Conservation (phyloP, 192 early-diverging fungal species). For the Backusella circina region DNA sequence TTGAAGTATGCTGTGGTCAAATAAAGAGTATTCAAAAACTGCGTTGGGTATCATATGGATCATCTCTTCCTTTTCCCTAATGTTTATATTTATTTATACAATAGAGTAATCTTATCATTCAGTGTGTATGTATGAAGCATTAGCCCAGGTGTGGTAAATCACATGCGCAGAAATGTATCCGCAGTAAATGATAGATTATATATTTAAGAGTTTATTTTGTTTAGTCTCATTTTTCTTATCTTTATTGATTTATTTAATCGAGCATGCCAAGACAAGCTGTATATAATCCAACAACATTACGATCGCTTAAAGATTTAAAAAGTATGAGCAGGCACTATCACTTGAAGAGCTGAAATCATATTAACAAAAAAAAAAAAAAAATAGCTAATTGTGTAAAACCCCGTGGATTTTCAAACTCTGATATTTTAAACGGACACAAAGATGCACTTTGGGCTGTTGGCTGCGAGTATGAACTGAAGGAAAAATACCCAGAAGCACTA, state of each 20-base stretch:
- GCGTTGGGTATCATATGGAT: too few relatives aligned
- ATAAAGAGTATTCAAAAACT: too few relatives aligned
- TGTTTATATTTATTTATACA: too few relatives aligned
- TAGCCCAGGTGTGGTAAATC: too few relatives aligned
- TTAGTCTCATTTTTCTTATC: not conserved
- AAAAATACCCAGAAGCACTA: not conserved
- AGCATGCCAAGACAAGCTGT: not conserved
- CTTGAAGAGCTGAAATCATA: not conserved
- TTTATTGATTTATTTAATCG: not conserved
- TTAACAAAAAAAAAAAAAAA: not conserved
- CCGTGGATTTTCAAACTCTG: not conserved
- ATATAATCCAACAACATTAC: not conserved
- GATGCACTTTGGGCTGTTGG: not conserved
- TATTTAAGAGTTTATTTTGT: too few relatives aligned
- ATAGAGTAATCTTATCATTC: too few relatives aligned
- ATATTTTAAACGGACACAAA: not conserved
- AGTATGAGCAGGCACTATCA: not conserved
- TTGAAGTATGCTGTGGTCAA: too few relatives aligned
- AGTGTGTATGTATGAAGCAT: too few relatives aligned
- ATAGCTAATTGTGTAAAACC: not conserved
- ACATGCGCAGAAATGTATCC: too few relatives aligned
- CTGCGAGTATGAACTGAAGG: not conserved
- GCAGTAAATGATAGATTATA: too few relatives aligned
- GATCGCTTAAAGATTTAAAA: not conserved
- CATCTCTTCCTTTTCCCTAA: too few relatives aligned